Evolutionary conservation across 495 filamentous ascomycete genomes (phyloP), one percentile per base, ranked within the genome.

Genomic region (Neurospora sp.): DNA sequence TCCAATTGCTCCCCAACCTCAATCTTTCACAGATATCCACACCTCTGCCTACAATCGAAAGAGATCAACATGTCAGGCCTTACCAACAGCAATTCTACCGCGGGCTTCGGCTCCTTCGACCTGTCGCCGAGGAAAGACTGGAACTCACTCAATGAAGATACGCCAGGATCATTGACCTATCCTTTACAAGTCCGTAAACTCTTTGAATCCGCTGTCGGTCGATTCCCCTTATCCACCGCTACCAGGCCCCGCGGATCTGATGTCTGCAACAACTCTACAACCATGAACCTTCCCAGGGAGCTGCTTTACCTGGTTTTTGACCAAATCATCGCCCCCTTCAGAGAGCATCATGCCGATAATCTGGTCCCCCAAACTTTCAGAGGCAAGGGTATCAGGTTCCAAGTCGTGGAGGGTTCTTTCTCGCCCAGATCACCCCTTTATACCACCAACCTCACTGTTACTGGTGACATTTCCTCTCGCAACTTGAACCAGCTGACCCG

Each of bases 171-270:
- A 46, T 46, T 10, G 42, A 3, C 46, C n/a, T 54, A 62, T 0
- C 48, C 48, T 1, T 0, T 62, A 0, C 23, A 62, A 62, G 48
- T 31, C 48, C 48, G 23, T 0, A 0, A 31, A 8, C 12, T 31
- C 0, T 62, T 31, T 0, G 23, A 16, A 31, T 54, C 20, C 2
- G 46, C 46, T 23, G 20, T 54, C 18, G 2, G 44, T n/a, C 10
- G 44, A 46, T 9, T 1, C 27, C 27, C 27, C 42, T n/a, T 6
- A 46, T 46, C 42, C 3, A 10, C 42, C 42, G 3, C 42, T 10
- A 18, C 18, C 0, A 0, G 3, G 1, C 11, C 46, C 0, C 8
- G 9, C 9, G 4, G 5, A 1, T 11, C 44, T 0, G 9, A 11
- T 2, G n/a, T 48, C 9, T 2, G 3, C n/a, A 20, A 11, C 3